Evolutionary conservation across 139 green algal species (phyloP).

Genomic region (Edaphochlamys debaryana): DNA sequence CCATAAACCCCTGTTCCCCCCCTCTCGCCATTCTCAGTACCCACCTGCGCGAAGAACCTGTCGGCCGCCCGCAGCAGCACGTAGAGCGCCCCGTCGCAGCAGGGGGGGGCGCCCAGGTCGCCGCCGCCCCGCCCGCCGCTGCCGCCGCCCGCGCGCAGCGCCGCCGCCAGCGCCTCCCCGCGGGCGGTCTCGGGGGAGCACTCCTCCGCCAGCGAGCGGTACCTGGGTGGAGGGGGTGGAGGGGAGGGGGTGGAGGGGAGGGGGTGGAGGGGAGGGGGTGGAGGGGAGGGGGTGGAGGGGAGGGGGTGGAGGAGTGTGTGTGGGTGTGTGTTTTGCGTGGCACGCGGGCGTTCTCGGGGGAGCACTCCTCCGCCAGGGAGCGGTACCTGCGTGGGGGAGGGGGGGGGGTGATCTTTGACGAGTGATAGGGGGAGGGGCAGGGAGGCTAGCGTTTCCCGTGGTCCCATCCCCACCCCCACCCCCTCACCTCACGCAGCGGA

Average conservation of each 20-base stretch:
- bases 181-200: constrained; percentile 10
- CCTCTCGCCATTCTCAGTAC: too few relatives aligned
- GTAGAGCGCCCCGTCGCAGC: constrained; percentile 72
- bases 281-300: background rate
- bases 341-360: too few relatives aligned
- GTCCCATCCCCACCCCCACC: too few relatives aligned
- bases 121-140: constrained; percentile 12
- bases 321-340: background rate
- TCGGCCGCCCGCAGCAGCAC: constrained; percentile 86
- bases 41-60: constrained; percentile 62
- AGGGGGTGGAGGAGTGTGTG: background rate
- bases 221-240: constrained; percentile 46
- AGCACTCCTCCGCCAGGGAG: too few relatives aligned
- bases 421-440: too few relatives aligned
- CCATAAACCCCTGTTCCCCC: background rate
- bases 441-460: too few relatives aligned
- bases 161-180: constrained; percentile 1
- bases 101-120: constrained; percentile 15
- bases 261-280: too few relatives aligned
- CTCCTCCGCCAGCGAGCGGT: constrained; percentile 73
- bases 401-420: too few relatives aligned
- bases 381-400: too few relatives aligned
- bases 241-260: too few relatives aligned
- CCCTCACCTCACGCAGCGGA: too few relatives aligned
- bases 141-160: constrained; percentile 6